phyloP scores from a whole-genome alignment of 2,329 filamentous ascomycete species.

The Colletotrichum simmondsii region DNA sequence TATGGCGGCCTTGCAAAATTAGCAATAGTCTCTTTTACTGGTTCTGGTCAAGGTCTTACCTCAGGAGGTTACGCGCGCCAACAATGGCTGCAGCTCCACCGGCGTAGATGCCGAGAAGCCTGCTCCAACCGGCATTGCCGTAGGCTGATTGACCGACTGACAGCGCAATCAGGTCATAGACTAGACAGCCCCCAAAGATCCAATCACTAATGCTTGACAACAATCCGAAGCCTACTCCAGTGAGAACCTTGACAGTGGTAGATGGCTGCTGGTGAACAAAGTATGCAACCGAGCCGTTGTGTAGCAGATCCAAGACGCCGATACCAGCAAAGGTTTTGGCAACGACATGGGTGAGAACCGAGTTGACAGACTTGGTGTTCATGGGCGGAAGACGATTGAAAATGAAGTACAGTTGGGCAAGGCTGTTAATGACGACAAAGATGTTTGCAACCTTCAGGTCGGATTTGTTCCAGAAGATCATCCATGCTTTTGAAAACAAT shows the following conservation, averaged over 20 bases:
- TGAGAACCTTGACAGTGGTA: conserved; percentile 59
- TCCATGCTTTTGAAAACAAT: conserved; percentile 55
- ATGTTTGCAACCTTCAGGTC: conserved; percentile 62
- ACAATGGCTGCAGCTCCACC: conserved; percentile 64
- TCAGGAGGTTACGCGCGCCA: conserved; percentile 59
- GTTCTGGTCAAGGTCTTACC: conserved; percentile 47
- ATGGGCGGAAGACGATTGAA: conserved; percentile 59
- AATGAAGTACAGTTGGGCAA: conserved; percentile 65
- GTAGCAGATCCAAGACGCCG: conserved; percentile 67
- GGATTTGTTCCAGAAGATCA: conserved; percentile 70
- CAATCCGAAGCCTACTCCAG: conserved; percentile 63
- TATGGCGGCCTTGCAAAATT: conserved; percentile 13
- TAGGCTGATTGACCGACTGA: conserved; percentile 62
- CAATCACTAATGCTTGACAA: conserved; percentile 63
- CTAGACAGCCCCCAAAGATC: conserved; percentile 69
- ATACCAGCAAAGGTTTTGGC: conserved; percentile 71
- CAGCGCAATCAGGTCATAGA: conserved; percentile 67
- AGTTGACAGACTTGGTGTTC: conserved; percentile 59
- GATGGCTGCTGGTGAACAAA: conserved; percentile 59
- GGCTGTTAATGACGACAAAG: conserved; percentile 66
- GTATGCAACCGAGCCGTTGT: conserved; percentile 68
- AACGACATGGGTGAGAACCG: conserved; percentile 67
- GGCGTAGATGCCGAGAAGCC: conserved; percentile 61
- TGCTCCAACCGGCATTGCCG: conserved; percentile 57
- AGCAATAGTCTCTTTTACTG: not conserved